phyloP scores from a whole-genome alignment of 352 stramenopile species.

The Aphanomyces astaci region DNA sequence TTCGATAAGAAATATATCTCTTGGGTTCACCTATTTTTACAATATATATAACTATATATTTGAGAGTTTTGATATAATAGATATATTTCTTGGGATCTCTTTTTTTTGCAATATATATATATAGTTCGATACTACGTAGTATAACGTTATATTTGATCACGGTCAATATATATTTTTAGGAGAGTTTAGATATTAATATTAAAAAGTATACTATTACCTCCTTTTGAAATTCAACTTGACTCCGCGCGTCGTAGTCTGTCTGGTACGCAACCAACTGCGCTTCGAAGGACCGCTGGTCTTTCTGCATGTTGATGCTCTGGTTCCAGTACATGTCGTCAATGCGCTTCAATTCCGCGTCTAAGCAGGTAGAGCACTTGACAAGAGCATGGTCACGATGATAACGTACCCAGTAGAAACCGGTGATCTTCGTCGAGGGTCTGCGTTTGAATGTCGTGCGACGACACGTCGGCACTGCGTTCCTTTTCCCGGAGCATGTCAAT shows the following conservation, averaged over 20 bases:
- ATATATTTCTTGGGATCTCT: too few relatives aligned
- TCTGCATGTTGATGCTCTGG: conserved; percentile 2
- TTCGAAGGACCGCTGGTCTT: not conserved
- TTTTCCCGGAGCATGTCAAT: conserved; percentile 5
- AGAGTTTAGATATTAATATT: too few relatives aligned
- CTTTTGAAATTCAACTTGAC: conserved; percentile 1
- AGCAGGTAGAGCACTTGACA: not conserved
- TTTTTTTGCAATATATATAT: too few relatives aligned
- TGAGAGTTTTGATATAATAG: too few relatives aligned
- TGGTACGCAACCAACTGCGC: conserved; percentile 6
- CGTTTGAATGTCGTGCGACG: conserved; percentile 12
- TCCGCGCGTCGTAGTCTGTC: conserved; percentile 11
- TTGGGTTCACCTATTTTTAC: too few relatives aligned
- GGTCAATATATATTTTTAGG: too few relatives aligned
- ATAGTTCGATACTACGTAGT: too few relatives aligned
- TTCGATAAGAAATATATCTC: too few relatives aligned
- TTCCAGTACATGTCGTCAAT: conserved; percentile 18
- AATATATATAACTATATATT: too few relatives aligned
- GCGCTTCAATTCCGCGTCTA: conserved; percentile 18
- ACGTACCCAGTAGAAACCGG: conserved; percentile 14
- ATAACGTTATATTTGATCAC: too few relatives aligned
- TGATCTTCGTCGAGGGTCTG: conserved; percentile 14
- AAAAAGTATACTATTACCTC: too few relatives aligned
- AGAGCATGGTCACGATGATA: not conserved
- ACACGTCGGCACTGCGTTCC: not conserved